A percentile compares a stretch with the other conserved stretches of the same genome.
Conservation (phyloP, 75 land plant genomes). For the Pinus tabuliformis region DNA sequence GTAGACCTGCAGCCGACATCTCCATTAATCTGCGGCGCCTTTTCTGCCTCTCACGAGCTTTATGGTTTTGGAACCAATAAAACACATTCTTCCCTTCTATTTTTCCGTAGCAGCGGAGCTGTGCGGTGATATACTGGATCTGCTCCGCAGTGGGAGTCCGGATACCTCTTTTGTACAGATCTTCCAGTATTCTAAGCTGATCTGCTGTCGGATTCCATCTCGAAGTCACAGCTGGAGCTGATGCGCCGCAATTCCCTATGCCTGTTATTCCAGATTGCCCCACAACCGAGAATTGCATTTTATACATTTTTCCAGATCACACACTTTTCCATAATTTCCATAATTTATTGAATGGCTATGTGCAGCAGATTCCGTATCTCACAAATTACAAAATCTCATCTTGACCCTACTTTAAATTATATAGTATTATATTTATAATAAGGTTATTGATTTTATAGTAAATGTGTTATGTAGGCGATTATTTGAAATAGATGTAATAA, state of each 20-base stretch:
- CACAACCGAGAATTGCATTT: background rate
- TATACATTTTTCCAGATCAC: background rate
- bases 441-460: too few relatives aligned
- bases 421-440: too few relatives aligned
- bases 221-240: constrained; percentile 31
- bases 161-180: constrained; percentile 41
- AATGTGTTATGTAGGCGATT: too few relatives aligned
- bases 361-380: background rate
- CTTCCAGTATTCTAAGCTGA: constrained; percentile 51
- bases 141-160: constrained; percentile 57
- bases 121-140: constrained; percentile 57
- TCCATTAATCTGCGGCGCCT: constrained; percentile 9
- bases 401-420: too few relatives aligned
- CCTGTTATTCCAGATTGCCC: background rate
- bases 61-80: constrained; percentile 77
- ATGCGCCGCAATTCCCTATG: background rate
- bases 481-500: too few relatives aligned
- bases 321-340: too few relatives aligned
- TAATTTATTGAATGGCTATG: background rate
- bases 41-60: constrained; percentile 67
- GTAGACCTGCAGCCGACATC: background rate
- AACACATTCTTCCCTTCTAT: constrained; percentile 75
- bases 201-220: constrained; percentile 68
- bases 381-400: too few relatives aligned
- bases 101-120: constrained; percentile 53